phyloP scores from a whole-genome alignment of 345 rosid genomes.

The Acer saccharum region DNA sequence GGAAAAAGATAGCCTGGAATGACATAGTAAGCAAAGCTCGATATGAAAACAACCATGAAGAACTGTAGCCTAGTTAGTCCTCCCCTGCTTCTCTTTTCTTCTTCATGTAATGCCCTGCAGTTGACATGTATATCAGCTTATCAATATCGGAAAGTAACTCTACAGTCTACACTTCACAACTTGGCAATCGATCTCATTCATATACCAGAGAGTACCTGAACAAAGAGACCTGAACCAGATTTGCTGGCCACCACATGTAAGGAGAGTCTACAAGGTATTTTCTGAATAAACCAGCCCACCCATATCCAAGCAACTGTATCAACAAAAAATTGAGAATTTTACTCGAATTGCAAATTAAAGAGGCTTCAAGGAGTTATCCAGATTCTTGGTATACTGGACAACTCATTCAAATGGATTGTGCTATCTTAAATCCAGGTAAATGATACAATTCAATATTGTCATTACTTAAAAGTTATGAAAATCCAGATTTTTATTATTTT shows the following conservation, averaged over 20 bases:
- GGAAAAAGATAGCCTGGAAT: slow-evolving; percentile 44
- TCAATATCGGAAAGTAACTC: not conserved
- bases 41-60: slow-evolving; percentile 31
- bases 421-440: too few relatives aligned
- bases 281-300: slow-evolving; percentile 80
- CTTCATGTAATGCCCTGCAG: slow-evolving; percentile 59
- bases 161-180: not conserved
- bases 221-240: slow-evolving; percentile 78
- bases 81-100: slow-evolving; percentile 33
- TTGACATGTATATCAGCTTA: slow-evolving; percentile 20
- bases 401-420: too few relatives aligned
- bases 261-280: slow-evolving; percentile 71
- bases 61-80: slow-evolving; percentile 45
- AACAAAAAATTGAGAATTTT: not conserved
- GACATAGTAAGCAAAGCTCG: slow-evolving; percentile 40
- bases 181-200: not conserved
- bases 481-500: too few relatives aligned
- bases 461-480: too few relatives aligned
- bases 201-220: slow-evolving; percentile 50
- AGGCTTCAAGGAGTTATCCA: too few relatives aligned
- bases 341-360: not conserved
- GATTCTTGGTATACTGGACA: too few relatives aligned
- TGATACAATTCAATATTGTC: too few relatives aligned
- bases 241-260: slow-evolving; percentile 90
- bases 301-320: slow-evolving; percentile 76